These are phyloP conservation scores for Citrus australasica DNA, from an alignment of 345 rosid genomes.

Conservation along the genomic window DNA sequence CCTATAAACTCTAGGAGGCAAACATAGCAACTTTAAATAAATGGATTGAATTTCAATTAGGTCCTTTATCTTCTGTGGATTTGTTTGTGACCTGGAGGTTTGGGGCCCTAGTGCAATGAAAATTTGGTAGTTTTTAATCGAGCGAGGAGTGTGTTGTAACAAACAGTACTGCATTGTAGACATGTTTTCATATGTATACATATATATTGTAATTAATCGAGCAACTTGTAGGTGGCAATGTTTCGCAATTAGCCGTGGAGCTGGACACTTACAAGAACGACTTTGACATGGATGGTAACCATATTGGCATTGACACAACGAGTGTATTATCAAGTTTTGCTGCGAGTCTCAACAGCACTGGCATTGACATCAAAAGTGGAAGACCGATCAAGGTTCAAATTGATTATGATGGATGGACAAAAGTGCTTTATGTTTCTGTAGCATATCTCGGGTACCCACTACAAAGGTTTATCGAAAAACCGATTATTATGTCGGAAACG, in stretches of 20 bases:
- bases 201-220: too few species aligned
- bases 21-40: too few species aligned
- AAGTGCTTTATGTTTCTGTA: conserved; percentile 21
- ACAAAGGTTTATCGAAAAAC: conserved; percentile 24
- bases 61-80: too few species aligned
- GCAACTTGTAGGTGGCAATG: not conserved
- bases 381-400: conserved; percentile 22
- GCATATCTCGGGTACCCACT: conserved; percentile 27
- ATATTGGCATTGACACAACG: conserved; percentile 29
- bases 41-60: too few species aligned
- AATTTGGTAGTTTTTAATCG: too few species aligned
- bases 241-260: conserved; percentile 15
- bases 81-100: too few species aligned
- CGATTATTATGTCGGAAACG: conserved; percentile 17
- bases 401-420: conserved; percentile 17
- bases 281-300: conserved; percentile 37
- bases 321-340: conserved; percentile 8
- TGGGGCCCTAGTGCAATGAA: too few species aligned
- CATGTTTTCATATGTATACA: too few species aligned
- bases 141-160: too few species aligned
- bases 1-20: too few species aligned
- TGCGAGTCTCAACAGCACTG: conserved; percentile 20
- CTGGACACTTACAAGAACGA: conserved; percentile 40
- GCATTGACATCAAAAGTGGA: conserved; percentile 41
- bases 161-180: too few species aligned